These are phyloP conservation scores for Mariannaea elegans DNA, from an alignment of 2,329 filamentous ascomycete genomes.

Conservation along the genomic window DNA sequence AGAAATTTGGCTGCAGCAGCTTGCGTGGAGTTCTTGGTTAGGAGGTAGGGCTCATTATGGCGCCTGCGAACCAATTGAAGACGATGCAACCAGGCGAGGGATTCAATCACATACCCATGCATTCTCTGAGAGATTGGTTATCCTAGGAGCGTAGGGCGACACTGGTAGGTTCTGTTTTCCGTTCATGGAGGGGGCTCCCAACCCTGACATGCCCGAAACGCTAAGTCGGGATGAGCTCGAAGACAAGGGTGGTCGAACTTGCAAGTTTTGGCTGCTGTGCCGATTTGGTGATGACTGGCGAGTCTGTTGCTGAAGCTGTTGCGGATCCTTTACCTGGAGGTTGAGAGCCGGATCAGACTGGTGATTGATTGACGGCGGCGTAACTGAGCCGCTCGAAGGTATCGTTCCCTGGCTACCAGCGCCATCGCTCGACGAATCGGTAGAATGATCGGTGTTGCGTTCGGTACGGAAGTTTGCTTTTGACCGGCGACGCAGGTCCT, in stretches of 20 bases:
- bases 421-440: slow-evolving; percentile 69
- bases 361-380: slow-evolving; percentile 77
- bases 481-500: slow-evolving; percentile 79
- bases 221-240: slow-evolving; percentile 67
- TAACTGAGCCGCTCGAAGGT: slow-evolving; percentile 74
- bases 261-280: slow-evolving; percentile 35
- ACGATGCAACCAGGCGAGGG: slow-evolving; percentile 19
- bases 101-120: slow-evolving; percentile 74
- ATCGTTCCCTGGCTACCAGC: slow-evolving; percentile 66
- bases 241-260: slow-evolving; percentile 49
- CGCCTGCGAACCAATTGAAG: slow-evolving; percentile 21
- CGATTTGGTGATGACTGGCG: slow-evolving; percentile 31
- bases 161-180: slow-evolving; percentile 67
- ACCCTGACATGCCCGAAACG: slow-evolving; percentile 69
- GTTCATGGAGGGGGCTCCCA: slow-evolving; percentile 63
- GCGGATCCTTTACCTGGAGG: slow-evolving; percentile 63
- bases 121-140: slow-evolving; percentile 81
- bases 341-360: slow-evolving; percentile 72
- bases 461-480: slow-evolving; percentile 76
- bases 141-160: slow-evolving; percentile 82
- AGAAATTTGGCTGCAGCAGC: slow-evolving; percentile 19
- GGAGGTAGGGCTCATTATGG: slow-evolving; percentile 25
- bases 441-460: slow-evolving; percentile 64
- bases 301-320: slow-evolving; percentile 27
- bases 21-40: slow-evolving; percentile 14